Percentiles rank a stretch among this genome's conserved stretches.
Conservation (phyloP, 2,329 filamentous ascomycete species). For the Mycosphaerella arachidis region DNA sequence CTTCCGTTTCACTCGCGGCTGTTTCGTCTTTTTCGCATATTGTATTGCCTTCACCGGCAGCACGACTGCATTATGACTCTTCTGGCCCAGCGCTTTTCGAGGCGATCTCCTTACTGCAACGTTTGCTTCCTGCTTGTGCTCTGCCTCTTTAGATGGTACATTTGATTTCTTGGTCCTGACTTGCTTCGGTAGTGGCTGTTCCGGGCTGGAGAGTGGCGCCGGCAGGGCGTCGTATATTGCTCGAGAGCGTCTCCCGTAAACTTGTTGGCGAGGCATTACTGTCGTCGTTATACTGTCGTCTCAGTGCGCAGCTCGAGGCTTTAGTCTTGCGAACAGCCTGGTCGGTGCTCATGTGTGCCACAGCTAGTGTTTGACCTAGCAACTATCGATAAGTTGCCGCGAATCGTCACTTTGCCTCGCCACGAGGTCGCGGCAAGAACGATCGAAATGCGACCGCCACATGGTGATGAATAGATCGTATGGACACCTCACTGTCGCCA, state of each 20-base stretch:
- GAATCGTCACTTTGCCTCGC: background rate
- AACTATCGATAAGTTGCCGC: background rate
- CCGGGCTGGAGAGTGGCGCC: slow-evolving; percentile 25
- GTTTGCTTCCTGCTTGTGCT: background rate
- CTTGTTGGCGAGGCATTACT: slow-evolving; percentile 33
- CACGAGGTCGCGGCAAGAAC: background rate
- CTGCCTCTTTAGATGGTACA: background rate
- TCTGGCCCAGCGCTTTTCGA: slow-evolving; percentile 21
- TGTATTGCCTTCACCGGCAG: slow-evolving; percentile 8
- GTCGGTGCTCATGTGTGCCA: background rate
- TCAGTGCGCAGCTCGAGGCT: background rate
- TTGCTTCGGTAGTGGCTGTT: slow-evolving; percentile 13
- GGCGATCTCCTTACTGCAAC: background rate
- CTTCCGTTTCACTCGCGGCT: slow-evolving; percentile 5
- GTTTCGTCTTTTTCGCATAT: slow-evolving; percentile 5
- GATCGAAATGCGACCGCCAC: no score
- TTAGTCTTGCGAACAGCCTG: background rate
- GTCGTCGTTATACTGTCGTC: background rate
- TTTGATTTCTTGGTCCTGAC: slow-evolving; percentile 2
- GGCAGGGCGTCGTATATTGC: slow-evolving; percentile 24
- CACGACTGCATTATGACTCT: slow-evolving; percentile 21
- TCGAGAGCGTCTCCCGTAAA: slow-evolving; percentile 38
- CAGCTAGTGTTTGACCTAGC: background rate
- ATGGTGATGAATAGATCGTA: no score
- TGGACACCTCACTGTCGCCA: no score